These are phyloP conservation scores for Aegilops longissima DNA, from an alignment of 176 grass and related monocot genomes.

Conservation along the genomic window DNA sequence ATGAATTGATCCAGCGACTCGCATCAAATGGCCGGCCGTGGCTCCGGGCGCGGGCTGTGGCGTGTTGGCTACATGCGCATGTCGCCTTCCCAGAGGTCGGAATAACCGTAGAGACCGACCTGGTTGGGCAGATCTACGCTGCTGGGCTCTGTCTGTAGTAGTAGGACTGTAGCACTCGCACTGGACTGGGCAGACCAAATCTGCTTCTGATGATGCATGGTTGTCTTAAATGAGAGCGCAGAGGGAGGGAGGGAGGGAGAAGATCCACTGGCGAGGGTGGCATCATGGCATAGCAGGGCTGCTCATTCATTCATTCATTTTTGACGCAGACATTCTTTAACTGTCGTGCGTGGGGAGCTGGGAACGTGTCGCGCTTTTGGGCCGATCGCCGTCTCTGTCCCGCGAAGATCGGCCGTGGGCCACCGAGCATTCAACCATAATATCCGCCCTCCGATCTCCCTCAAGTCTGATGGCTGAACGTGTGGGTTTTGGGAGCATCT, in stretches of 20 bases:
- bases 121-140: not conserved
- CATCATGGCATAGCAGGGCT: not conserved
- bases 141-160: not conserved
- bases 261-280: not conserved
- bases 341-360: not conserved
- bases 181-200: not conserved
- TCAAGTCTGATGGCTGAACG: not conserved
- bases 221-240: not conserved
- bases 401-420: not conserved
- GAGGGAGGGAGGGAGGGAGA: not conserved
- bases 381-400: not conserved
- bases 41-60: too few species aligned
- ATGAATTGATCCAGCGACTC: not conserved
- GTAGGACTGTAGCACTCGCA: not conserved
- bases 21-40: not conserved
- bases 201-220: not conserved
- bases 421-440: not conserved
- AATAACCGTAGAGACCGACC: not conserved
- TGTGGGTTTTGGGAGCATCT: not conserved
- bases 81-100: not conserved
- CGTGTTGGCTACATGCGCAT: not conserved
- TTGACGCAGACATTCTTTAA: not conserved
- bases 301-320: not conserved
- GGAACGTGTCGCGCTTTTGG: not conserved
- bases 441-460: not conserved